Percentiles rank a stretch among this genome's conserved stretches.
Conservation (phyloP, 2,329 filamentous ascomycete species). For the Daldinia sp. region DNA sequence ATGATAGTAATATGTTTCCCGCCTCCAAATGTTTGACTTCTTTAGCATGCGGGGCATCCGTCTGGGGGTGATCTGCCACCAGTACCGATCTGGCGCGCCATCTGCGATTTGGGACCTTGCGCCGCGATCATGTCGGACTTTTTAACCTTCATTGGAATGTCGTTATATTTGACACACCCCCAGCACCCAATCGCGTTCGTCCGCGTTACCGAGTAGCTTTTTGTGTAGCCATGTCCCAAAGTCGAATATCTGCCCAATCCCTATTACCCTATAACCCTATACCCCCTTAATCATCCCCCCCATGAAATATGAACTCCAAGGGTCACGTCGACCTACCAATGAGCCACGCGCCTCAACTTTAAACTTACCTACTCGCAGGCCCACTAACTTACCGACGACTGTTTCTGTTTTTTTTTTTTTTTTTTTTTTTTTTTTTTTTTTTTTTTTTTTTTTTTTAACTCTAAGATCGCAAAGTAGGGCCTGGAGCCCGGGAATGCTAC, state of each 20-base stretch:
- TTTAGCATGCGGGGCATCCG: slow-evolving; percentile 35
- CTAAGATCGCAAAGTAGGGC: slow-evolving; percentile 32
- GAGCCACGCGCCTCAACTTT: slow-evolving; percentile 39
- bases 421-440: neutral
- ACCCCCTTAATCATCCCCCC: slow-evolving; percentile 14
- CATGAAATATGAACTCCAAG: slow-evolving; percentile 11
- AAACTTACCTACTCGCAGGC: slow-evolving; percentile 20
- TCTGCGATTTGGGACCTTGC: slow-evolving; percentile 33
- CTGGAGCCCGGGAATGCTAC: slow-evolving; percentile 36
- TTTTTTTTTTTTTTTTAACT: neutral
- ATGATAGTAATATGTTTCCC: slow-evolving; percentile 19
- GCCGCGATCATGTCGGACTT: slow-evolving; percentile 36
- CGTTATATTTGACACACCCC: slow-evolving; percentile 25
- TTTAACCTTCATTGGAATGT: slow-evolving; percentile 40
- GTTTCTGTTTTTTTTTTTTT: slow-evolving; percentile 4
- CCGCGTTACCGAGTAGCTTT: slow-evolving; percentile 29
- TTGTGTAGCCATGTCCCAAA: neutral
- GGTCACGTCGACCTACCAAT: slow-evolving; percentile 40
- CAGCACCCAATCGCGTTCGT: slow-evolving; percentile 31
- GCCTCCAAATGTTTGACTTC: slow-evolving; percentile 18
- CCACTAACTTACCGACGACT: slow-evolving; percentile 5
- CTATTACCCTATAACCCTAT: neutral
- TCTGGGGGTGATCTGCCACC: slow-evolving; percentile 39
- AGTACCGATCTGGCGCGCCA: slow-evolving; percentile 38
- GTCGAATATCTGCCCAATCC: slow-evolving; percentile 4